Conservation (phyloP, 176 grass and related monocot genomes). For the Thalia dealbata region DNA sequence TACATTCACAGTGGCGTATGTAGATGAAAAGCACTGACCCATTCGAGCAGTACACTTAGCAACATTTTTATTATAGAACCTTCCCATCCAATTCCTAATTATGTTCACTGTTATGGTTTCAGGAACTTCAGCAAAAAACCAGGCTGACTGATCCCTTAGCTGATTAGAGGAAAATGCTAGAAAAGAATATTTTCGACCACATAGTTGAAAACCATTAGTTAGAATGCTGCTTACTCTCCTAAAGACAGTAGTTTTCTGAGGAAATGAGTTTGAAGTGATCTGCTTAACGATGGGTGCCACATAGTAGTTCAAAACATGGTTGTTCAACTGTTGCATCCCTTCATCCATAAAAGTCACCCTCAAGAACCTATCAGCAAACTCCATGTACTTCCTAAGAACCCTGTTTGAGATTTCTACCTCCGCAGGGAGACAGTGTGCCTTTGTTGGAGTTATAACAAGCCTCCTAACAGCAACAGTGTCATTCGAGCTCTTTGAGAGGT, state of each 20-base stretch:
- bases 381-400: conserved; percentile 48
- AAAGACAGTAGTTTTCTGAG: conserved; percentile 67
- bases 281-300: conserved; percentile 51
- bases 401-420: conserved; percentile 74
- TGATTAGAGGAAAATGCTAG: conserved; percentile 87
- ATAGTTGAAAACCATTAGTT: conserved; percentile 58
- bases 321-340: conserved; percentile 57
- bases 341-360: conserved; percentile 92
- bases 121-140: conserved; percentile 72
- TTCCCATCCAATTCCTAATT: conserved; percentile 72
- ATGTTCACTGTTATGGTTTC: conserved; percentile 29
- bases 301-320: conserved; percentile 50
- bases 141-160: conserved; percentile 70
- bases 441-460: conserved; percentile 72
- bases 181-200: conserved; percentile 67
- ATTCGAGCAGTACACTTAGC: conserved; percentile 72
- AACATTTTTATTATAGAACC: conserved; percentile 52
- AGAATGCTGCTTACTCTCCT: conserved; percentile 46
- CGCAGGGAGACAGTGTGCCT: conserved; percentile 60
- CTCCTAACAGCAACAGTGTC: conserved; percentile 40
- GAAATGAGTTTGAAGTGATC: conserved; percentile 41
- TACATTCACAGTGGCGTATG: conserved; percentile 64
- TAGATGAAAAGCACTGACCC: conserved; percentile 95
- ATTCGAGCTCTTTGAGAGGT: conserved; percentile 11
- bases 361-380: conserved; percentile 61